Evolutionary conservation across 805 yeast species (phyloP).

Genomic region (Yarrowia bubula): DNA sequence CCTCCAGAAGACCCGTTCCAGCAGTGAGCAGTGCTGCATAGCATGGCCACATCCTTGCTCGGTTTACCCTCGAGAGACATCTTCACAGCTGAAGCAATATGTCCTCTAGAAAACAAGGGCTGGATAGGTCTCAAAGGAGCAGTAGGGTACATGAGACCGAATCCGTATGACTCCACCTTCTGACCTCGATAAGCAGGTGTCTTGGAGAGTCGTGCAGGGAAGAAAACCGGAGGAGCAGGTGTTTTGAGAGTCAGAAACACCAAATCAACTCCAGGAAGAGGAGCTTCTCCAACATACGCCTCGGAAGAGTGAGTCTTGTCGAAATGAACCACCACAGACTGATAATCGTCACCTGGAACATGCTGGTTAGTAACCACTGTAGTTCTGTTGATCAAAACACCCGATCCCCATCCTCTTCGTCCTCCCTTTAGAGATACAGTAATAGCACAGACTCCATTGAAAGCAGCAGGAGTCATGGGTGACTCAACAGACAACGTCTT

Average conservation of each 20-base stretch:
- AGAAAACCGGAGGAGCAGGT: slow-evolving; percentile 27
- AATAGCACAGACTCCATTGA: slow-evolving; percentile 18
- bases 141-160: slow-evolving; percentile 38
- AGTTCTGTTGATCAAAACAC: slow-evolving; percentile 36
- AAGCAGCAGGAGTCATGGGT: neutral
- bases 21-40: slow-evolving; percentile 40
- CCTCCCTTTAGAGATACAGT: slow-evolving; percentile 29
- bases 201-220: slow-evolving; percentile 32
- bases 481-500: slow-evolving; percentile 9
- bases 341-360: slow-evolving; percentile 34
- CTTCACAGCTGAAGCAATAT: slow-evolving; percentile 31
- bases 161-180: slow-evolving; percentile 38
- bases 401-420: slow-evolving; percentile 41
- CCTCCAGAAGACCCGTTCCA: slow-evolving; percentile 45
- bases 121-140: slow-evolving; percentile 30
- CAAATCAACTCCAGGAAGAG: slow-evolving; percentile 38
- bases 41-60: slow-evolving; percentile 32
- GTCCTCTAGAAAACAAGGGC: slow-evolving; percentile 39
- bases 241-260: slow-evolving; percentile 33
- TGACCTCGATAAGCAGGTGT: slow-evolving; percentile 30
- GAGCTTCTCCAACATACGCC: slow-evolving; percentile 30
- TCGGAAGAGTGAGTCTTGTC: slow-evolving; percentile 22
- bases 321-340: slow-evolving; percentile 27
- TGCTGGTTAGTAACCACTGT: slow-evolving; percentile 40
- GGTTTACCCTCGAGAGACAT: slow-evolving; percentile 29